Evolutionary conservation across 805 yeast species (phyloP), one percentile per base, ranked within the genome.

Genomic region (Kazachstania taianensis): DNA sequence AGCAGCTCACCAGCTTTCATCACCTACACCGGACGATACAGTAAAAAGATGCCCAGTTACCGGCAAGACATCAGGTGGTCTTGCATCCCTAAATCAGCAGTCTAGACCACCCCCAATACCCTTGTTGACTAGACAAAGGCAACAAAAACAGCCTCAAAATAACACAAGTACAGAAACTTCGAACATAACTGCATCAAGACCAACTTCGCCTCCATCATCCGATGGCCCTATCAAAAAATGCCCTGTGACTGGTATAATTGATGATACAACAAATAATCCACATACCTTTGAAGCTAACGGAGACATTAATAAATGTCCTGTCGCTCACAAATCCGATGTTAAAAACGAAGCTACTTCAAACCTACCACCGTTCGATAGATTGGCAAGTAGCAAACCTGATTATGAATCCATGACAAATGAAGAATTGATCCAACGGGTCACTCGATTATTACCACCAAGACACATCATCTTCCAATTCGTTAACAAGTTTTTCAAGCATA

Each of bases 401-500:
- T 32, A 35, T 16, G 40, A 28, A 15, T 27, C 40, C n/a, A 17
- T 41, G 31, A 30, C 43, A 18, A 28, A 43, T 23, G 46, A 49
- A 8, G 53, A 57, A 41, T 46, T 56, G 7, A 40, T 46, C 18
- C 37, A 44, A 7, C 38, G 59, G 50, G 38, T 61, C 41, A 36
- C 69, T 42, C 60, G 60, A 37, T 58, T 63, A 35, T 46, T 79
- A 32, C 87, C 87, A 0, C 65, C 61, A 20, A 70, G 71, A 45
- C 65, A 63, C 39, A 66, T 73, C 1, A 63, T 78, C 7, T 72
- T 81, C 73, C 48, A 66, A 30, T 59, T 76, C 33, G 58, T 79
- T 20, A 73, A 76, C 40, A 61, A 76, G 42, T 80, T 72, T 43
- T 80, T 80, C 50, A 65, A 64, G 8, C 63, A 67, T 23, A 56